A percentile compares a stretch with the other conserved stretches of the same genome.
Conservation (phyloP, 1,284 basidiomycete species). For the Microbotryum scabiosae region DNA sequence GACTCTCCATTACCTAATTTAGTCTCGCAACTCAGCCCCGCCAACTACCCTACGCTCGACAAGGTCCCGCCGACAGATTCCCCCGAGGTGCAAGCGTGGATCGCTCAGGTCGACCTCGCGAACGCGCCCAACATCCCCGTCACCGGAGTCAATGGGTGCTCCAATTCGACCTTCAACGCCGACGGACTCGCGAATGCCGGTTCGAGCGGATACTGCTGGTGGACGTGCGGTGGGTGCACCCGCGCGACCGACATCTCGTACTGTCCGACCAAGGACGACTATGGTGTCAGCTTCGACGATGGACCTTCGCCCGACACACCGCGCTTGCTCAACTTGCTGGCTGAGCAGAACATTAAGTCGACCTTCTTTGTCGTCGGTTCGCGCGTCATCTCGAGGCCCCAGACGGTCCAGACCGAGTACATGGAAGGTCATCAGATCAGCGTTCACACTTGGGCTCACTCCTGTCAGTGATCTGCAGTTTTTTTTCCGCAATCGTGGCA, state of each 20-base stretch:
- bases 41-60: conserved; percentile 62
- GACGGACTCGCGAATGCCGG: conserved; percentile 52
- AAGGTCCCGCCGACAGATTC: conserved; percentile 55
- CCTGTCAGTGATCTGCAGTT: background rate
- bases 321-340: conserved; percentile 61
- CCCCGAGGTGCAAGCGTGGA: conserved; percentile 60
- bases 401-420: conserved; percentile 58
- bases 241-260: conserved; percentile 31
- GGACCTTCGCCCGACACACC: conserved; percentile 68
- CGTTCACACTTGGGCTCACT: conserved; percentile 32
- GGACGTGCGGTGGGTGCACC: conserved; percentile 56
- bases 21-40: conserved; percentile 19
- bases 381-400: conserved; percentile 69
- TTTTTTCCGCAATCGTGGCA: too few relatives aligned
- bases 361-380: conserved; percentile 94
- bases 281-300: conserved; percentile 40
- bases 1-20: background rate
- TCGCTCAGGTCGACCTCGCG: conserved; percentile 56
- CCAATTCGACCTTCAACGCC: conserved; percentile 49
- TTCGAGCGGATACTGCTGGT: conserved; percentile 38
- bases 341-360: conserved; percentile 56
- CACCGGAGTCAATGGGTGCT: conserved; percentile 56
- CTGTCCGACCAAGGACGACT: conserved; percentile 39
- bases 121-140: conserved; percentile 57
- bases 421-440: conserved; percentile 31